These are phyloP conservation scores for Aspergillus sp. DNA, from an alignment of 2,329 filamentous ascomycete species.

Conservation along the genomic window DNA sequence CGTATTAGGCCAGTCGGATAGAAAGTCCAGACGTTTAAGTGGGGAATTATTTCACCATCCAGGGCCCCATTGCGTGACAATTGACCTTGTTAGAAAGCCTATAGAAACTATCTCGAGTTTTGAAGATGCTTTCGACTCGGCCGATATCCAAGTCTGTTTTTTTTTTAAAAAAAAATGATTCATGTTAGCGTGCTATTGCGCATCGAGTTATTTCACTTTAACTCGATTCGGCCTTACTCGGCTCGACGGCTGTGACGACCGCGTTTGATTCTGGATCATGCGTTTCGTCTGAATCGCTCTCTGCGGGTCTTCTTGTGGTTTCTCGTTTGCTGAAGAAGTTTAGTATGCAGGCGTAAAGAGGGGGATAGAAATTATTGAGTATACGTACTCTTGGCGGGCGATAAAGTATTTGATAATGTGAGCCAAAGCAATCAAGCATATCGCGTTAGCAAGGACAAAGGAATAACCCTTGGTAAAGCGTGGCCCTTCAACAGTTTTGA, in stretches of 20 bases:
- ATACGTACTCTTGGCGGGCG: conserved; percentile 15
- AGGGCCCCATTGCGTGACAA: conserved; percentile 12
- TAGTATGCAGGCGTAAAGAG: not conserved
- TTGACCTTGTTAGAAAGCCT: not conserved
- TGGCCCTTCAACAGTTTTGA: conserved; percentile 47
- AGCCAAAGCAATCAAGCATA: conserved; percentile 35
- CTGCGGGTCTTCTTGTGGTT: not conserved
- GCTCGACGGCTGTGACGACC: not conserved
- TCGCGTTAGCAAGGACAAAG: conserved; percentile 41
- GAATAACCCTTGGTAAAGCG: conserved; percentile 46
- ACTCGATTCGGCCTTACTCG: not conserved
- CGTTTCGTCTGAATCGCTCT: conserved; percentile 8
- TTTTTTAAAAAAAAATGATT: not conserved
- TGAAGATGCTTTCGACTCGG: not conserved
- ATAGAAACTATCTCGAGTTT: not conserved
- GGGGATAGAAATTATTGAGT: not conserved
- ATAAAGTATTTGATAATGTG: conserved; percentile 23
- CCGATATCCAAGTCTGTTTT: not conserved
- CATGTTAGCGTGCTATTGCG: conserved; percentile 3
- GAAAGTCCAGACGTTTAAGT: not conserved
- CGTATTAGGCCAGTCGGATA: not conserved
- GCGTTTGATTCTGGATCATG: conserved; percentile 2
- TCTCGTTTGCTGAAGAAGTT: conserved; percentile 1
- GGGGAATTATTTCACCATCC: conserved; percentile 10
- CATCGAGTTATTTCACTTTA: not conserved